Evolutionary conservation across 192 early-diverging fungal species (phyloP).

Genomic region (Cladochytrium replicatum): DNA sequence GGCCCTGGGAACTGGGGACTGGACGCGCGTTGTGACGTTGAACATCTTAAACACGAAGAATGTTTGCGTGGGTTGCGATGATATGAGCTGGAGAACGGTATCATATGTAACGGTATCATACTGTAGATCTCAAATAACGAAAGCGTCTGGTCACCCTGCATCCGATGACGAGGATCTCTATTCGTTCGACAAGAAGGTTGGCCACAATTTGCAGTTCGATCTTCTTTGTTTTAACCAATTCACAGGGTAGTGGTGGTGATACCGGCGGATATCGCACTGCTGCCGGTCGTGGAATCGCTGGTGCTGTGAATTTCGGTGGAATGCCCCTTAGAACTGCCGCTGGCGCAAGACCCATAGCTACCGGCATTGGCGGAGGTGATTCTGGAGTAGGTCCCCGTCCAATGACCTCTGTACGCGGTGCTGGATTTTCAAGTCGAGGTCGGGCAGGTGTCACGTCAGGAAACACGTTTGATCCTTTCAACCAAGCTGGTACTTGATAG

Average conservation of each 20-base stretch:
- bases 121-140: no score
- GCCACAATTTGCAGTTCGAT: background rate
- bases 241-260: background rate
- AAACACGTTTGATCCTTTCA: conserved; percentile 44
- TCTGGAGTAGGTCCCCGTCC: conserved; percentile 26
- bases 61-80: no score
- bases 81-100: no score
- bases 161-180: conserved; percentile 40
- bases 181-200: conserved; percentile 44
- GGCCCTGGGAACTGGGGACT: no score
- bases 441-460: conserved; percentile 22
- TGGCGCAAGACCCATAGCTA: conserved; percentile 3
- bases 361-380: conserved; percentile 6
- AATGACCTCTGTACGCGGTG: conserved; percentile 48
- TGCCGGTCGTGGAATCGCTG: conserved; percentile 3
- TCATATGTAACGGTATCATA: no score
- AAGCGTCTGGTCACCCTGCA: no score
- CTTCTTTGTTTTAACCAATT: background rate
- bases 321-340: conserved; percentile 17
- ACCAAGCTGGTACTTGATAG: conserved; percentile 35
- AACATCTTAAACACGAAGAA: no score
- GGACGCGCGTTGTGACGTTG: no score
- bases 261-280: conserved; percentile 3
- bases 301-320: conserved; percentile 9
- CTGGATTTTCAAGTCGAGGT: conserved; percentile 45